Base-by-base conservation (phyloP, 2,329 filamentous ascomycete species). In the Fonsecaea nubica region DNA sequence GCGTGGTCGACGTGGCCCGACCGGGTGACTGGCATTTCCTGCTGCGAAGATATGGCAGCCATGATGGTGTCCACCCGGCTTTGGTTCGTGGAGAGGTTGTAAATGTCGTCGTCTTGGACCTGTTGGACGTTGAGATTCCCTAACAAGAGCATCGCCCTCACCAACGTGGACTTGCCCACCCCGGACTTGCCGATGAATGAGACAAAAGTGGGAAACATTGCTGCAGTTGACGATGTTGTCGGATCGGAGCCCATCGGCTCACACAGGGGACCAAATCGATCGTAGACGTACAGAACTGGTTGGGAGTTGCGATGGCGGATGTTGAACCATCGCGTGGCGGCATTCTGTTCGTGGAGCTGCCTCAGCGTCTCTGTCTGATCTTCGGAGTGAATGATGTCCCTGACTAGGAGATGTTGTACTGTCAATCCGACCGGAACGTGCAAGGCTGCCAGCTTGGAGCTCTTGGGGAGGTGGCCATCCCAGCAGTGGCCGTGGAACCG, bases 161-260 rank as follows among this genome's bases (percentile, higher is more conserved):
- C 48, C 33, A 62, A 18, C 10, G 58, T 62, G 48, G 38, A 48
- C 50, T 62, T 62, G 12, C 58, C 58, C 3, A 62, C 58, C 8
- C 58, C 58, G 13, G 58, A 62, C 40, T 62, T 62, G 12, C 58
- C 58, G 33, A 62, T 62, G 33, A 62, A 62, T 13, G 58, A 62
- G 12, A 62, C 58, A 30, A 62, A 48, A 5, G 48, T 62, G 9
- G 58, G 58, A 33, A 62, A 55, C 5, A 12, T 42, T 3, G 33
- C 38, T 4, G 48, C 30, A n/a, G 33, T 18, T 5, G 35, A 48
- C 1, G 45, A 52, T n/a, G n/a, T 18, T 33, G n/a, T 18, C 33
- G 12, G 13, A 18, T 33, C 48, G 18, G 33, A 25, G 21, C 30
- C 30, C 30, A 30, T 9, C 13, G 33, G 25, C 12, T 62, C 50